phyloP scores from a whole-genome alignment of 257 asterid genomes.

The Nicotiana noctiflora region DNA sequence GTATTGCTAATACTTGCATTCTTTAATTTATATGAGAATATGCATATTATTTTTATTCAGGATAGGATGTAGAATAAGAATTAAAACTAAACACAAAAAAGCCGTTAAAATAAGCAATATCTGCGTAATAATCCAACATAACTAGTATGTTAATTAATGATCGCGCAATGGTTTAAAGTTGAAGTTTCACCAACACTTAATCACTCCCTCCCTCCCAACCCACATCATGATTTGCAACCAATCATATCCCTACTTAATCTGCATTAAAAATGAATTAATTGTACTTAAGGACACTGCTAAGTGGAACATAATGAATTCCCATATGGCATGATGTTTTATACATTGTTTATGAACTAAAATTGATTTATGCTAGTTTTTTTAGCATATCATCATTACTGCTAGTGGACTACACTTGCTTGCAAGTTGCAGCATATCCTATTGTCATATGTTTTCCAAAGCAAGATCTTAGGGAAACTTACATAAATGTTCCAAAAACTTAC shows the following conservation, averaged over 20 bases:
- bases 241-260: neutral
- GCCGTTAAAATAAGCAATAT: neutral
- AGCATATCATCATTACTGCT: neutral
- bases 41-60: neutral
- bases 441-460: neutral
- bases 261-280: neutral
- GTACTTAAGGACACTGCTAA: neutral
- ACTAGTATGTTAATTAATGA: neutral
- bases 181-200: neutral
- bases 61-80: neutral
- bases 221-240: neutral
- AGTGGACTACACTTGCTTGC: neutral
- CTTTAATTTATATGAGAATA: neutral
- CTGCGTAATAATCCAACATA: neutral
- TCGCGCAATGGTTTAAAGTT: neutral
- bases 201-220: neutral
- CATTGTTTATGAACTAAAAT: neutral
- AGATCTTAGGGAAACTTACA: neutral
- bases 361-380: neutral
- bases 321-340: neutral
- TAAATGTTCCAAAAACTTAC: no score
- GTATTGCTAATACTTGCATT: no score
- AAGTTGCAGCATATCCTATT: neutral
- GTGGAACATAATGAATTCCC: neutral
- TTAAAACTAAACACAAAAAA: neutral